Evolutionary conservation across 345 rosid species (phyloP).

Genomic region (Lepidium africanum): DNA sequence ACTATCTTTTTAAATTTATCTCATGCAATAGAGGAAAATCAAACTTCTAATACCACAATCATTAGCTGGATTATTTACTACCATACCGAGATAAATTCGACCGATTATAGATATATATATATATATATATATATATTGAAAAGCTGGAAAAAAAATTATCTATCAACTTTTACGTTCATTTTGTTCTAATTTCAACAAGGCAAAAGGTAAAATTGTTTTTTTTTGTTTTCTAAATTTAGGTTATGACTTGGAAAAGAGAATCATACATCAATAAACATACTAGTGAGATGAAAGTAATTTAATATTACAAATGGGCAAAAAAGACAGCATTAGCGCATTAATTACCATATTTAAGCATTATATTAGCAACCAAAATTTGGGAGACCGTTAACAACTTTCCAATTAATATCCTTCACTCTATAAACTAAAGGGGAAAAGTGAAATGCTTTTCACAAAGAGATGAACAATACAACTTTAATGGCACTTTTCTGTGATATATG

Average conservation of each 20-base stretch:
- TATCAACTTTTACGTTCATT: no score
- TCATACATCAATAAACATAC: neutral
- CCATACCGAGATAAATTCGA: no score
- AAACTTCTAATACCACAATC: no score
- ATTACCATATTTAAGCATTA: neutral
- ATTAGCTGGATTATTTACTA: no score
- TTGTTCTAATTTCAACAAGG: no score
- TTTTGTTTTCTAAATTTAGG: neutral
- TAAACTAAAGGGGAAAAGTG: slow-evolving; percentile 16
- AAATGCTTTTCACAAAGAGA: slow-evolving; percentile 23
- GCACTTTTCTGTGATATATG: slow-evolving; percentile 1
- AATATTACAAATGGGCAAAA: neutral
- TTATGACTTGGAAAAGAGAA: slow-evolving; percentile 1
- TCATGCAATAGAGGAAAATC: no score
- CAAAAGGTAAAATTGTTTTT: neutral
- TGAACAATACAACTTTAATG: neutral
- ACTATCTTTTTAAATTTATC: no score
- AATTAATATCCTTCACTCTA: neutral
- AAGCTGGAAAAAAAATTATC: no score
- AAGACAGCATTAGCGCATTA: slow-evolving; percentile 9
- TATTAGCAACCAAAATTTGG: neutral
- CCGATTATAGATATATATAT: no score
- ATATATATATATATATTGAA: no score
- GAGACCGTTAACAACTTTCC: slow-evolving; percentile 29
- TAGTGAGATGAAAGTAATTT: neutral